phyloP scores from a whole-genome alignment of 345 rosid species.

The Erodium maritimum region DNA sequence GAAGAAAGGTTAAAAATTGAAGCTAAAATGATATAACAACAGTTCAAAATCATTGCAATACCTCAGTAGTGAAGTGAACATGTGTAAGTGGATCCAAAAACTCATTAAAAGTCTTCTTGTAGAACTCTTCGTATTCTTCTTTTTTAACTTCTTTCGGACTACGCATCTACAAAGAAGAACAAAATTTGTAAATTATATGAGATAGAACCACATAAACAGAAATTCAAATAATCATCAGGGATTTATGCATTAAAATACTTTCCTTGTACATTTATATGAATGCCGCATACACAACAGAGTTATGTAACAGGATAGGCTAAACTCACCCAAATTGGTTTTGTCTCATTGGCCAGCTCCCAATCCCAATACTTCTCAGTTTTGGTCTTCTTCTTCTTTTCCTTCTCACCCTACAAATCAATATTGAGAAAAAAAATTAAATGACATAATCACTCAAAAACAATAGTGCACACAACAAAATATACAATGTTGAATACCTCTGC shows the following conservation, averaged over 20 bases:
- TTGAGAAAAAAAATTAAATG: neutral
- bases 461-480: neutral
- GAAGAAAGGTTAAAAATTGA: slow-evolving; percentile 3
- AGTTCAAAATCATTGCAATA: slow-evolving; percentile 5
- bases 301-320: neutral
- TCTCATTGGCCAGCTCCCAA: slow-evolving; percentile 92
- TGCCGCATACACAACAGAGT: neutral
- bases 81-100: slow-evolving; percentile 84
- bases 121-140: slow-evolving; percentile 77
- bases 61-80: slow-evolving; percentile 92
- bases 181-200: neutral
- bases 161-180: slow-evolving; percentile 48
- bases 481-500: slow-evolving; percentile 43
- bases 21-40: neutral
- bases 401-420: slow-evolving; percentile 28
- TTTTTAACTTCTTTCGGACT: slow-evolving; percentile 68
- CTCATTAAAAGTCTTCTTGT: slow-evolving; percentile 85
- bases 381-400: slow-evolving; percentile 45
- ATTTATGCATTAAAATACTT: neutral
- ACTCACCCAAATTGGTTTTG: slow-evolving; percentile 95
- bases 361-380: slow-evolving; percentile 98
- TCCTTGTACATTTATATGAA: neutral
- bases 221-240: neutral
- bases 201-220: neutral
- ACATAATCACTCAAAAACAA: neutral